These are phyloP conservation scores for Cercophora newfieldiana DNA, from an alignment of 495 filamentous ascomycete genomes.

Conservation along the genomic window DNA sequence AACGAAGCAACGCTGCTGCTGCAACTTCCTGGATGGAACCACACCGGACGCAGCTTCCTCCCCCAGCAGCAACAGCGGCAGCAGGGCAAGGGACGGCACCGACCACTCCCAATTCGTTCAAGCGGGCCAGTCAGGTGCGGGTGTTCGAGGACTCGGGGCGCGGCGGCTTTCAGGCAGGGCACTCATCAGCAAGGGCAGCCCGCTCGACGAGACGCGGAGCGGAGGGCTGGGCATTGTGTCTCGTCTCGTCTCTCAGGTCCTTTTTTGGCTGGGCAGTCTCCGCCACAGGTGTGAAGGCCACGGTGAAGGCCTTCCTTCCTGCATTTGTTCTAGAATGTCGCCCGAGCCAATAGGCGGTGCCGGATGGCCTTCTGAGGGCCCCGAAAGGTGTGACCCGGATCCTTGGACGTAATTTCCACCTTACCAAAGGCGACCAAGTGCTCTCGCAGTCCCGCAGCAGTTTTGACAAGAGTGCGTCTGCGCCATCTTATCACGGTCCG, in stretches of 20 bases:
- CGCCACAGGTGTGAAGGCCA: not conserved
- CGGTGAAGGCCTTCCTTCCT: slow-evolving; percentile 7
- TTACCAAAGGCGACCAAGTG: slow-evolving; percentile 12
- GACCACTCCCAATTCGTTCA: not conserved
- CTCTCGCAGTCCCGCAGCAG: not conserved
- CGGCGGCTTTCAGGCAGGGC: slow-evolving; percentile 1
- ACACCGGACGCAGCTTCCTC: not conserved
- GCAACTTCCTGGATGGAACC: not conserved
- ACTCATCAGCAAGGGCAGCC: slow-evolving; percentile 1
- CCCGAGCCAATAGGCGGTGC: not conserved
- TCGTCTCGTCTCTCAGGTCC: not conserved
- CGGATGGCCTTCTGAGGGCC: not conserved
- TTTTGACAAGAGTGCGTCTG: not conserved
- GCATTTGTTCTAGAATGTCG: slow-evolving; percentile 17
- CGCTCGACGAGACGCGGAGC: not conserved
- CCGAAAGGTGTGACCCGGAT: slow-evolving; percentile 17
- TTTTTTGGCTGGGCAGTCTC: not conserved
- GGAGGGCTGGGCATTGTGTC: not conserved
- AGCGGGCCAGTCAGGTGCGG: slow-evolving; percentile 4
- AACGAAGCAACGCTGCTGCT: not conserved
- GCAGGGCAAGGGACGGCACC: not conserved
- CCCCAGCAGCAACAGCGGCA: not conserved
- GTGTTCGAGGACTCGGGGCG: no score
- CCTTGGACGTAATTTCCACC: slow-evolving; percentile 22
- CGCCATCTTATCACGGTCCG: slow-evolving; percentile 17